Percentiles rank a stretch among this genome's conserved stretches.
Conservation (phyloP, 106 monocot genomes). For the Chionographis japonica region DNA sequence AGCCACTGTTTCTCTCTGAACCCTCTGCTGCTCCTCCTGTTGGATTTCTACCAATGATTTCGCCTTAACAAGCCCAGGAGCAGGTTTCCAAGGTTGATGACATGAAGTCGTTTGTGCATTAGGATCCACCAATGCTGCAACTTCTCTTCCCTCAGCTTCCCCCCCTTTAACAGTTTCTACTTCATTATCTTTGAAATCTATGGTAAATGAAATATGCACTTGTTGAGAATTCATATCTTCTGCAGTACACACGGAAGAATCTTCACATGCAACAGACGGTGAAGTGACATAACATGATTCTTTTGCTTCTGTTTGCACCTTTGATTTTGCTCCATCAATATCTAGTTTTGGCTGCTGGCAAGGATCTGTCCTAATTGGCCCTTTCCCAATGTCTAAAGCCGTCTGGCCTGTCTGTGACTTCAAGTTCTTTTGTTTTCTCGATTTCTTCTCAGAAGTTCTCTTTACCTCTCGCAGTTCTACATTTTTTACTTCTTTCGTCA, state of each 20-base stretch:
- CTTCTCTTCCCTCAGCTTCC: conserved; percentile 22
- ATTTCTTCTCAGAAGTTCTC: conserved; percentile 72
- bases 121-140: conserved; percentile 1
- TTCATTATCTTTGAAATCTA: conserved; percentile 7
- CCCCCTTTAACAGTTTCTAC: conserved; percentile 8
- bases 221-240: conserved; percentile 18
- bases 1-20: conserved; percentile 22
- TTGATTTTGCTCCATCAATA: conserved; percentile 13
- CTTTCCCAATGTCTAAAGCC: conserved; percentile 30
- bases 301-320: conserved; percentile 17
- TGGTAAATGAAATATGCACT: conserved; percentile 1
- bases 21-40: conserved; percentile 68
- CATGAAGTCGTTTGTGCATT: conserved; percentile 17
- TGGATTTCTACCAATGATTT: conserved; percentile 94
- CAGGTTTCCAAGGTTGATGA: conserved; percentile 75
- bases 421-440: conserved; percentile 72
- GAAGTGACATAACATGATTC: conserved; percentile 12
- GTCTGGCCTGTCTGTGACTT: conserved; percentile 36
- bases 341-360: conserved; percentile 32
- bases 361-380: conserved; percentile 23
- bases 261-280: conserved; percentile 3
- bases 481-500: conserved; percentile 27
- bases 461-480: conserved; percentile 43
- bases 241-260: not conserved
- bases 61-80: conserved; percentile 45